Base-by-base conservation (phyloP, 2,329 filamentous ascomycete genomes). In the Neonectria punicea region DNA sequence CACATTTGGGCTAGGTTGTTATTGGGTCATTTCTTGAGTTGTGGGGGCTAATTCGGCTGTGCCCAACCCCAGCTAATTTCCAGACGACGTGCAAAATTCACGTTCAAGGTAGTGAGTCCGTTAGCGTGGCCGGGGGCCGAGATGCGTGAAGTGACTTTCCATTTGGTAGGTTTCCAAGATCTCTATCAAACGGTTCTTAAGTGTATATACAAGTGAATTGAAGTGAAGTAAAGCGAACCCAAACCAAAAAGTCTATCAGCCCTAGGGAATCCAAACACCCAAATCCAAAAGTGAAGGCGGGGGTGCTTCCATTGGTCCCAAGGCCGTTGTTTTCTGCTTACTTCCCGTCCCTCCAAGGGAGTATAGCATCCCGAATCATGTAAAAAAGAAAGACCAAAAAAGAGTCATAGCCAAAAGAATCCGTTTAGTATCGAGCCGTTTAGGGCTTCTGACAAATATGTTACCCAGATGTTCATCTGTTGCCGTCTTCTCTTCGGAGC, bases 181-280 rank as follows among this genome's bases (percentile, higher is more conserved):
- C 10, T 55, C 51, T 55, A 54, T 54, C 46, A 36, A 57, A 53
- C 55, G 36, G 30, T 9, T 32, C 47, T 41, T 10, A 56, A 51
- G 22, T 39, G 13, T 65, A 65, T 57, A 16, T 61, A 61, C 62
- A 61, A 46, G 11, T 56, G 43, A 49, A 49, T 3, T 18, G 46
- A 49, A 50, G 47, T 25, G 10, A 28, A 32, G 25, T 39, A 36
- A 63, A 51, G 34, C 22, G 25, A 63, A 56, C 34, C 25, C 34
- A 28, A 18, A 51, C 43, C 55, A 43, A 58, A 58, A 54, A 55
- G 14, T 51, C 69, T 63, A 69, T 65, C 61, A 66, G 63, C 66
- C 58, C 36, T 53, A 18, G 65, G 66, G 65, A 68, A 70, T 67
- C 69, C 61, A 67, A 73, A 72, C 71, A 72, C 68, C 70, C 69